Conservation (phyloP, 2,329 filamentous ascomycete species). For the Arthrobotrys sphaeroides region DNA sequence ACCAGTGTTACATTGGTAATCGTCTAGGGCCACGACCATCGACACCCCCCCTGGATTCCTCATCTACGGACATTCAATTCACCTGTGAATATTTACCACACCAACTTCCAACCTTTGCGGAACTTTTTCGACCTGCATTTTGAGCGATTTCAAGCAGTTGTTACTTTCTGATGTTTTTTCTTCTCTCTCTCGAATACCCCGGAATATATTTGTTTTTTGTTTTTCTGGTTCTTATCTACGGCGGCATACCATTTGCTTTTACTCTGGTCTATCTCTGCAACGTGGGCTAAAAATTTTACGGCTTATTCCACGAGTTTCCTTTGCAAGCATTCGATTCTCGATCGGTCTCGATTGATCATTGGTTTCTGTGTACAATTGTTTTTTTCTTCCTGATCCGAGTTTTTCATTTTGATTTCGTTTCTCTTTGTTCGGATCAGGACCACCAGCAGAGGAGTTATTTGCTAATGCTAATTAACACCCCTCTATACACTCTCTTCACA, state of each 20-base stretch:
- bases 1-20: constrained; percentile 33
- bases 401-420: constrained; percentile 3
- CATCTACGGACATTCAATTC: constrained; percentile 38
- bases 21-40: neutral
- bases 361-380: constrained; percentile 13
- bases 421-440: constrained; percentile 22
- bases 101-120: constrained; percentile 21
- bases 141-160: constrained; percentile 40
- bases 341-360: constrained; percentile 13
- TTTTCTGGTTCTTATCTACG: constrained; percentile 19
- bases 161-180: constrained; percentile 49
- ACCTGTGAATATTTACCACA: constrained; percentile 47
- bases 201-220: constrained; percentile 17
- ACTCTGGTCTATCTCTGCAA: constrained; percentile 25
- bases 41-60: constrained; percentile 4
- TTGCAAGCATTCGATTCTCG: constrained; percentile 26
- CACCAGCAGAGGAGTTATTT: constrained; percentile 38
- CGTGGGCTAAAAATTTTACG: constrained; percentile 38
- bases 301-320: constrained; percentile 51
- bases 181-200: constrained; percentile 28
- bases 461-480: constrained; percentile 51
- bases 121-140: constrained; percentile 40
- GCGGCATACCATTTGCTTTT: constrained; percentile 46
- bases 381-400: constrained; percentile 13
- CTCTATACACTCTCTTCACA: constrained; percentile 24